Evolutionary conservation across 345 rosid species (phyloP).

Genomic region (Durio zibethinus): DNA sequence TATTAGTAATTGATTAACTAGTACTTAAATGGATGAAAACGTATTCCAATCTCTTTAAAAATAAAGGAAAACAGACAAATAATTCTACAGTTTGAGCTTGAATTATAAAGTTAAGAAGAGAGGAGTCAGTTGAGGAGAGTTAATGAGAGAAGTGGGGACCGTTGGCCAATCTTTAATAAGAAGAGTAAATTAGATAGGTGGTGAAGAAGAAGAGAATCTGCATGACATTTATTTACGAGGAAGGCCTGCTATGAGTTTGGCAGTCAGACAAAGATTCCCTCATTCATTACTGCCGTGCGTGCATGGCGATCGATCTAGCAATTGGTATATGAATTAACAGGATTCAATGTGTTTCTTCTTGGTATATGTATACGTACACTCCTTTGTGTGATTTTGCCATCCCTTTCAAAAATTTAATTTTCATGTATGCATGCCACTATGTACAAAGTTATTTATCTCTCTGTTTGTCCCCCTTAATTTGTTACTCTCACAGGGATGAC

Average conservation of each 20-base stretch:
- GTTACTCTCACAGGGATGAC: neutral
- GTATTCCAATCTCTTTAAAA: no score
- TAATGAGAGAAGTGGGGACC: slow-evolving; percentile 23
- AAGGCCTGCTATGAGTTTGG: slow-evolving; percentile 1
- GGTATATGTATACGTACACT: neutral
- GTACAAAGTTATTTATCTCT: neutral
- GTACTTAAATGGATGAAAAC: no score
- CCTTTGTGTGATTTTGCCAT: neutral
- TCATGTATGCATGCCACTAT: neutral
- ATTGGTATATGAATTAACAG: neutral
- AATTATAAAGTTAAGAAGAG: neutral
- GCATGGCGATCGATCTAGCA: slow-evolving; percentile 1
- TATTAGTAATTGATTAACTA: no score
- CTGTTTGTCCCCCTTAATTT: neutral
- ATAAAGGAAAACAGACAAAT: neutral
- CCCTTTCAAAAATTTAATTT: neutral
- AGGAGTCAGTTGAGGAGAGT: slow-evolving; percentile 22
- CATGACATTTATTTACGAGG: slow-evolving; percentile 15
- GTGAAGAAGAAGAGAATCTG: slow-evolving; percentile 12
- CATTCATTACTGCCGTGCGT: slow-evolving; percentile 19
- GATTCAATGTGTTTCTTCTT: neutral
- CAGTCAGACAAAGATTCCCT: slow-evolving; percentile 43
- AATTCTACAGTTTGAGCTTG: neutral
- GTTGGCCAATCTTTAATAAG: slow-evolving; percentile 24
- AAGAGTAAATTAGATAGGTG: slow-evolving; percentile 11